A percentile compares a stretch with the other conserved stretches of the same genome.
These are phyloP conservation scores for Boletus semigastroideus DNA, from an alignment of 1,284 basidiomycete genomes.

Conservation along the genomic window DNA sequence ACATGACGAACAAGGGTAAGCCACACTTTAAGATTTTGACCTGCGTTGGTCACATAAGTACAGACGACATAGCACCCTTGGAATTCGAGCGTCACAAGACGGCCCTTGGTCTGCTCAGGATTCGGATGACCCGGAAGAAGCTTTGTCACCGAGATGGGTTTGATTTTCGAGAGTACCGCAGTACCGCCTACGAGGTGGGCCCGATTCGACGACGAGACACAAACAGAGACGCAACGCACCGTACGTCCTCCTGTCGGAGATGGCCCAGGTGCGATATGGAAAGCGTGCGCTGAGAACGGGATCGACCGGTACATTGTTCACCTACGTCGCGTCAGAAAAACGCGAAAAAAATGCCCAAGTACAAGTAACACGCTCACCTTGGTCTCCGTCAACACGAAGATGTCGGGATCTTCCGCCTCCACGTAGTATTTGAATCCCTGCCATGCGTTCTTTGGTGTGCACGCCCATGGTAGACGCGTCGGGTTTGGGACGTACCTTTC, in stretches of 20 bases:
- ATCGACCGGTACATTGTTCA: constrained; percentile 65
- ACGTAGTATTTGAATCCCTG: constrained; percentile 81
- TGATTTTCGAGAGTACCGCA: constrained; percentile 76
- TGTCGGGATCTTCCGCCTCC: constrained; percentile 80
- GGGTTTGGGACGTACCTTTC: constrained; percentile 53
- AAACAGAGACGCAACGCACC: constrained; percentile 41
- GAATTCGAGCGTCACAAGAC: constrained; percentile 83
- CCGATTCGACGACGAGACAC: not conserved
- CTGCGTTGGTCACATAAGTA: constrained; percentile 90
- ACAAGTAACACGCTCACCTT: constrained; percentile 46
- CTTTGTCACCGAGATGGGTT: constrained; percentile 67
- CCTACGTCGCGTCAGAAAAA: constrained; percentile 38
- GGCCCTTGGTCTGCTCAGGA: constrained; percentile 61
- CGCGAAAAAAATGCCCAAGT: not conserved
- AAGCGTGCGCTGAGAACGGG: constrained; percentile 55
- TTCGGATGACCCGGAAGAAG: constrained; percentile 74
- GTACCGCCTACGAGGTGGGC: constrained; percentile 62
- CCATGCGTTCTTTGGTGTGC: not conserved
- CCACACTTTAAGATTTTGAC: constrained; percentile 70
- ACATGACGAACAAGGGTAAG: not conserved
- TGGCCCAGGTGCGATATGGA: constrained; percentile 74
- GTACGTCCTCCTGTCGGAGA: constrained; percentile 73
- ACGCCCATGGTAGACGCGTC: not conserved
- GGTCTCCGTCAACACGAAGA: constrained; percentile 80
- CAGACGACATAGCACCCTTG: constrained; percentile 69